phyloP scores from a whole-genome alignment of 1,139 yeast genomes.

The Sugiyamaella paludigena region DNA sequence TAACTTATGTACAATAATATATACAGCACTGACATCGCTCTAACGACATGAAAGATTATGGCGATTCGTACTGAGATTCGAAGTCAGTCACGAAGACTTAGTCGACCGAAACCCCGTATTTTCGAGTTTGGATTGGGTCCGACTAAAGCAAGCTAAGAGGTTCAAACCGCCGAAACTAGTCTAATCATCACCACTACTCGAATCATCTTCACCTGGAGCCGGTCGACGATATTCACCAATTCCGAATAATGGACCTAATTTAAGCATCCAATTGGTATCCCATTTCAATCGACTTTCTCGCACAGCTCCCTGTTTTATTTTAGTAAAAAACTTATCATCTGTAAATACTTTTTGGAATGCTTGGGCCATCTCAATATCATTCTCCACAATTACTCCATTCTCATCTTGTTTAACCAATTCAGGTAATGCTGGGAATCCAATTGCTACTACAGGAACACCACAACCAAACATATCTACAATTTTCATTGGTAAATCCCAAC shows the following conservation, averaged over 20 bases:
- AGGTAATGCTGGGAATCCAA: constrained; percentile 61
- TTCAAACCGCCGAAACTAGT: too few relatives aligned
- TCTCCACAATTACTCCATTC: constrained; percentile 48
- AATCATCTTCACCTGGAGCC: constrained; percentile 11
- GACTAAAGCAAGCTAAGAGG: too few relatives aligned
- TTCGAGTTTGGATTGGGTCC: too few relatives aligned
- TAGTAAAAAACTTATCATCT: constrained; percentile 38
- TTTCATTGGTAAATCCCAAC: constrained; percentile 96
- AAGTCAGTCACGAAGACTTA: too few relatives aligned
- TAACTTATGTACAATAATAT: too few relatives aligned
- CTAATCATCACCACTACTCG: background rate
- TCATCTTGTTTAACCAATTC: constrained; percentile 41
- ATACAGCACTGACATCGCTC: too few relatives aligned
- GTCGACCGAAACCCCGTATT: too few relatives aligned
- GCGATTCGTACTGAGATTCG: too few relatives aligned
- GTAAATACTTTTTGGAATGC: constrained; percentile 49
- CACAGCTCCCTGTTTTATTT: constrained; percentile 65
- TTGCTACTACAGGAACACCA: constrained; percentile 85
- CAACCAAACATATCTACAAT: constrained; percentile 95
- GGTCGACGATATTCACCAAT: constrained; percentile 33
- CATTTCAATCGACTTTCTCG: constrained; percentile 66
- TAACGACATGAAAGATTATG: too few relatives aligned
- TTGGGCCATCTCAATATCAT: constrained; percentile 50
- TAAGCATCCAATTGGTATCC: constrained; percentile 68
- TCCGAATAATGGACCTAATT: constrained; percentile 43